These are phyloP conservation scores for Cercospora janseana DNA, from an alignment of 2,329 filamentous ascomycete species.

Conservation along the genomic window DNA sequence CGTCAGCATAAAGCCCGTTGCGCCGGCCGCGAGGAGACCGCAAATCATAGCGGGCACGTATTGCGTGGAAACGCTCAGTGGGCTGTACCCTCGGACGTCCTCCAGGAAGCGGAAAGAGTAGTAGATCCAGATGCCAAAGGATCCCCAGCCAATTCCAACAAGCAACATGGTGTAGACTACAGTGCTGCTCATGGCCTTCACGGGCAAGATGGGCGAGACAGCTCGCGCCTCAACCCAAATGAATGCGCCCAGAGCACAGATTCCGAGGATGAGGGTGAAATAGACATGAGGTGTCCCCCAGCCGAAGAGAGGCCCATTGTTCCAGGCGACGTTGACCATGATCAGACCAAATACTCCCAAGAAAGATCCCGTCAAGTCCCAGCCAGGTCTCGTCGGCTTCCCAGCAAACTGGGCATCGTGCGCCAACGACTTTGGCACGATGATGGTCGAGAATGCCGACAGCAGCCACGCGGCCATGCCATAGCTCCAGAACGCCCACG, in stretches of 20 bases:
- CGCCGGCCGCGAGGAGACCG: slow-evolving; percentile 39
- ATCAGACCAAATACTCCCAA: slow-evolving; percentile 35
- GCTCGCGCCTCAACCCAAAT: slow-evolving; percentile 34
- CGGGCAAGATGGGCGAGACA: slow-evolving; percentile 29
- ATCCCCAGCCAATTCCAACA: slow-evolving; percentile 35
- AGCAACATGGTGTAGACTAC: slow-evolving; percentile 33
- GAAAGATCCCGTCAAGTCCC: slow-evolving; percentile 33
- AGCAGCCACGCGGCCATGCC: slow-evolving; percentile 31
- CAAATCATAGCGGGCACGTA: slow-evolving; percentile 37
- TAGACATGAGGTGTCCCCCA: slow-evolving; percentile 35
- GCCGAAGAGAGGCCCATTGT: slow-evolving; percentile 37
- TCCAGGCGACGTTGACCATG: slow-evolving; percentile 37
- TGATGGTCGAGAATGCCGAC: slow-evolving; percentile 28
- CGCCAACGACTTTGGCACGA: slow-evolving; percentile 30
- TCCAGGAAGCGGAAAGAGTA: slow-evolving; percentile 38
- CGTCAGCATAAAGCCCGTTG: slow-evolving; percentile 41
- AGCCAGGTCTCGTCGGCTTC: slow-evolving; percentile 16
- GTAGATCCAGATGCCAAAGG: slow-evolving; percentile 39
- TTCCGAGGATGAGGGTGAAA: slow-evolving; percentile 33
- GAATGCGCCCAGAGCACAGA: slow-evolving; percentile 33
- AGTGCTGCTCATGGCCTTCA: slow-evolving; percentile 29
- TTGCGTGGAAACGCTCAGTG: slow-evolving; percentile 38
- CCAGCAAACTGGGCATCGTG: slow-evolving; percentile 25
- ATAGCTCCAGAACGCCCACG: slow-evolving; percentile 37
- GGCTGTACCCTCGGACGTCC: slow-evolving; percentile 34